Conservation (phyloP, 192 early-diverging fungal species). For the Coemansia sp. region DNA sequence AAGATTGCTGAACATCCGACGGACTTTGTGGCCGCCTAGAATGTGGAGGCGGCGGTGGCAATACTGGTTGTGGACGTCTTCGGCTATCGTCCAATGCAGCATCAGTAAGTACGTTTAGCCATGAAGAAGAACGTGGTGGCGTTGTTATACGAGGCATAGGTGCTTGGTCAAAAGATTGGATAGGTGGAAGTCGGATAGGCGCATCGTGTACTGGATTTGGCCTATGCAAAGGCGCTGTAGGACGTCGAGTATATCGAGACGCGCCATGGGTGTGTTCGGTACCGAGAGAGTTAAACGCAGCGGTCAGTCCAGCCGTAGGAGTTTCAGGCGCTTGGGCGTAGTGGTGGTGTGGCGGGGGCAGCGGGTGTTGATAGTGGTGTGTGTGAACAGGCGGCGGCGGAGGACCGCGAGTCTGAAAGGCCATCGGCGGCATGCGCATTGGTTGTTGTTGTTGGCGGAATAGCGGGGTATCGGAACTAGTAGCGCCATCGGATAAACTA, state of each 20-base stretch:
- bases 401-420: neutral
- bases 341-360: slow-evolving; percentile 1
- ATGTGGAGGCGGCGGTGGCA: neutral
- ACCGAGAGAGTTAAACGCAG: slow-evolving; percentile 37
- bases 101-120: slow-evolving; percentile 15
- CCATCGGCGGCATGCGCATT: slow-evolving; percentile 1
- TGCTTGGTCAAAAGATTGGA: slow-evolving; percentile 42
- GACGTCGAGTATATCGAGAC: neutral
- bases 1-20: neutral
- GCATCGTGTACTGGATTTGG: neutral
- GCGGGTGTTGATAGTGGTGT: neutral
- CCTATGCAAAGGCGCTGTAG: slow-evolving; percentile 3
- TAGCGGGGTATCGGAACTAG: slow-evolving; percentile 37
- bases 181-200: slow-evolving; percentile 46
- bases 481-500: slow-evolving; percentile 9
- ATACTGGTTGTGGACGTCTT: neutral
- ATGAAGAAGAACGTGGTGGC: neutral
- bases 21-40: neutral
- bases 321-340: slow-evolving; percentile 28
- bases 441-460: slow-evolving; percentile 6
- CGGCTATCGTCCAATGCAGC: neutral
- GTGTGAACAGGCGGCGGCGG: neutral
- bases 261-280: slow-evolving; percentile 6
- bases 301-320: slow-evolving; percentile 38
- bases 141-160: neutral